These are phyloP conservation scores for Pleurotus cornucopiae DNA, from an alignment of 768 basidiomycete genomes.

Conservation along the genomic window DNA sequence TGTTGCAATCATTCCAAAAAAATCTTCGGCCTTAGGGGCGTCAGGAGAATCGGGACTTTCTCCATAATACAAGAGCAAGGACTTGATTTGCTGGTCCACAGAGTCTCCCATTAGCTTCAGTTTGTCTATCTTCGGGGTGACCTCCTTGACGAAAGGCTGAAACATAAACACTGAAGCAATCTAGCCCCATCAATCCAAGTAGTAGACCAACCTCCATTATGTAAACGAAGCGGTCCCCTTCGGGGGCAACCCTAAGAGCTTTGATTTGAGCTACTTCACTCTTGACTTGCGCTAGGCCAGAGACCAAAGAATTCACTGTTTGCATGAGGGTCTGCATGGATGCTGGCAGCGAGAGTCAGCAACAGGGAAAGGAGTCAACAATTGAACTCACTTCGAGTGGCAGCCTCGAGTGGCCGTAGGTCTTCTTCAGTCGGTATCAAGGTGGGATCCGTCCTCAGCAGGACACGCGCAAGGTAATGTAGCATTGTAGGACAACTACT, in stretches of 20 bases:
- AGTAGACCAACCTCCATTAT: slow-evolving; percentile 60
- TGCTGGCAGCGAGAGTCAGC: slow-evolving; percentile 36
- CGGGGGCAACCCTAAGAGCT: slow-evolving; percentile 20
- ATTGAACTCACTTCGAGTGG: slow-evolving; percentile 60
- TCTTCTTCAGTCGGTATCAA: slow-evolving; percentile 76
- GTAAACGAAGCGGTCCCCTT: slow-evolving; percentile 57
- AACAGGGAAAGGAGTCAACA: background rate
- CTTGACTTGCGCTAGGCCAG: slow-evolving; percentile 53
- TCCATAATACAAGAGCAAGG: slow-evolving; percentile 70
- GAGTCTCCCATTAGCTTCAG: slow-evolving; percentile 55
- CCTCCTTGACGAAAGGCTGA: slow-evolving; percentile 49
- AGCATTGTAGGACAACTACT: slow-evolving; percentile 82
- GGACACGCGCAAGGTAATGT: slow-evolving; percentile 79
- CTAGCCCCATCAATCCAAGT: too few relatives aligned
- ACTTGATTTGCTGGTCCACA: slow-evolving; percentile 57
- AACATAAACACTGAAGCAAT: background rate
- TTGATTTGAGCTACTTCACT: slow-evolving; percentile 48
- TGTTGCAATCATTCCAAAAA: slow-evolving; percentile 71
- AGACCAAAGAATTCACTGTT: slow-evolving; percentile 51
- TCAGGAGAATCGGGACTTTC: slow-evolving; percentile 65
- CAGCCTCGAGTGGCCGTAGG: slow-evolving; percentile 75
- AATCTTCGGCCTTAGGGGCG: slow-evolving; percentile 72
- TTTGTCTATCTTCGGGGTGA: slow-evolving; percentile 53
- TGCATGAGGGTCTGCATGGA: slow-evolving; percentile 65
- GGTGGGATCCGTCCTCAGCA: slow-evolving; percentile 62